These are phyloP conservation scores for Candolleomyces aberdarensis DNA, from an alignment of 768 basidiomycete species.

Conservation along the genomic window DNA sequence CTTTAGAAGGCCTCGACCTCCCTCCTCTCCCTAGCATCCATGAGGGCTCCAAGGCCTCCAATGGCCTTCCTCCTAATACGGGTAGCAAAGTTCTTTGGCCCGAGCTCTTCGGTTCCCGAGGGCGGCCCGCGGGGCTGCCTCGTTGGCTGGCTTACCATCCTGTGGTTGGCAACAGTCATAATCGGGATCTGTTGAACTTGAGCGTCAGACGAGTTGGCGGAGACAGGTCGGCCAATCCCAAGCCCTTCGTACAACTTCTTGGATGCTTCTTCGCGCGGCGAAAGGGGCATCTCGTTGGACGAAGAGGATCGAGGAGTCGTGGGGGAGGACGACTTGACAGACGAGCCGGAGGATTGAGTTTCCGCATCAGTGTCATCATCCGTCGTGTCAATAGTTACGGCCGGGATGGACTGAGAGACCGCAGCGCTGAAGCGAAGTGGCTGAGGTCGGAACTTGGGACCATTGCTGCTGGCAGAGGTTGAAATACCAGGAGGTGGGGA, in stretches of 20 bases:
- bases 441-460: conserved; percentile 53
- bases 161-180: conserved; percentile 44
- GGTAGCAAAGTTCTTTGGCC: conserved; percentile 85
- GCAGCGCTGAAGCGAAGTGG: conserved; percentile 61
- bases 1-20: conserved; percentile 71
- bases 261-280: conserved; percentile 81
- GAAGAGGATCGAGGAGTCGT: conserved; percentile 72
- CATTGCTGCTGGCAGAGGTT: conserved; percentile 18
- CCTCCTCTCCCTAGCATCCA: conserved; percentile 78
- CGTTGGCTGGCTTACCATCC: conserved; percentile 67
- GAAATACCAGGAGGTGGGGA: conserved; percentile 46
- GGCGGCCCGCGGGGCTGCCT: conserved; percentile 90
- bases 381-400: conserved; percentile 53
- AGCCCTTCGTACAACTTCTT: conserved; percentile 89
- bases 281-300: conserved; percentile 61
- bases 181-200: conserved; percentile 35
- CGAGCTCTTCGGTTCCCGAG: conserved; percentile 80
- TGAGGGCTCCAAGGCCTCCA: conserved; percentile 73
- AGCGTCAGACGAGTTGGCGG: conserved; percentile 37
- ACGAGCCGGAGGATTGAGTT: conserved; percentile 56
- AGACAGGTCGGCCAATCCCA: conserved; percentile 72
- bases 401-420: conserved; percentile 50
- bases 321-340: conserved; percentile 67
- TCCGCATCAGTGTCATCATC: conserved; percentile 55
- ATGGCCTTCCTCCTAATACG: conserved; percentile 84